phyloP scores from a whole-genome alignment of 176 grass and related monocot genomes.

The Cenchrus fungigraminus region DNA sequence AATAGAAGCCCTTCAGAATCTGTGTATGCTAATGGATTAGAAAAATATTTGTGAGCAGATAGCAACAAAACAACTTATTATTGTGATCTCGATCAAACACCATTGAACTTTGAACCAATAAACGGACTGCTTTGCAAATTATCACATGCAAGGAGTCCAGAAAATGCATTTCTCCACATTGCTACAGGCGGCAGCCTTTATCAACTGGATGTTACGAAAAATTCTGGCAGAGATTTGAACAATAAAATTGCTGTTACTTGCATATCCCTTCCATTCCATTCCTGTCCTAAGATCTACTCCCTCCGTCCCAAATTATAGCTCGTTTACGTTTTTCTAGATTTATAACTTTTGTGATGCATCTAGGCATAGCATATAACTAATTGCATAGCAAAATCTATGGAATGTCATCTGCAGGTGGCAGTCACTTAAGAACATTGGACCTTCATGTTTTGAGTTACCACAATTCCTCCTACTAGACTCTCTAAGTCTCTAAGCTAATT shows the following conservation, averaged over 20 bases:
- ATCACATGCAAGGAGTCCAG: not conserved
- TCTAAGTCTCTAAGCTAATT: slow-evolving; percentile 11
- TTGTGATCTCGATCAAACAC: slow-evolving; percentile 8
- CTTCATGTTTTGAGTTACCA: not conserved
- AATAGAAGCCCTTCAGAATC: slow-evolving; percentile 10
- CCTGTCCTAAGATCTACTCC: too few relatives aligned
- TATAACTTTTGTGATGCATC: too few relatives aligned
- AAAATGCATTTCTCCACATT: not conserved
- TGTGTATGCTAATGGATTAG: not conserved
- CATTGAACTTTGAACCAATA: not conserved
- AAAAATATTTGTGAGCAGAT: not conserved
- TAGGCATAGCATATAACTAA: too few relatives aligned
- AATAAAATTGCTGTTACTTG: too few relatives aligned
- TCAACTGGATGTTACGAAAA: too few relatives aligned
- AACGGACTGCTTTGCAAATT: not conserved
- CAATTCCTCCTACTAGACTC: not conserved
- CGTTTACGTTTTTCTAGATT: too few relatives aligned
- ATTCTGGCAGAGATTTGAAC: too few relatives aligned
- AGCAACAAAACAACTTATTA: slow-evolving; percentile 22
- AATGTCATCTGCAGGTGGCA: not conserved
- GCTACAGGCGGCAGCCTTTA: not conserved
- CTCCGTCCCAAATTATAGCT: too few relatives aligned
- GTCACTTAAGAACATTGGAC: not conserved
- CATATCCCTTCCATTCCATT: too few relatives aligned
- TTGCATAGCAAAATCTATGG: not conserved